These are phyloP conservation scores for Nidula microcarpa DNA, from an alignment of 768 basidiomycete species.

Conservation along the genomic window DNA sequence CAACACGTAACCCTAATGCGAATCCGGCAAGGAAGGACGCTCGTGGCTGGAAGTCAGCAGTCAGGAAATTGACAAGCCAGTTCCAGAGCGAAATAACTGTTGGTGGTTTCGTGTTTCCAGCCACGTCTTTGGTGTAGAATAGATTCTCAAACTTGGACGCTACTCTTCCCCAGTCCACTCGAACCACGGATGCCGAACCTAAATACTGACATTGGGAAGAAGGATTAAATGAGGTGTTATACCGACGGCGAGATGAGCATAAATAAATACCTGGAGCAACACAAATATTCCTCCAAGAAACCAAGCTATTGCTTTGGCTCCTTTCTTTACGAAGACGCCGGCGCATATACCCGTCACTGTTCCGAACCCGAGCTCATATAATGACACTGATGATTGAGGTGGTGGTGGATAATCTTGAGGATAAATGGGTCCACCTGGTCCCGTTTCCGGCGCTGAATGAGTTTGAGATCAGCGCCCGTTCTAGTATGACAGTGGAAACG, in stretches of 20 bases:
- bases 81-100: constrained; percentile 63
- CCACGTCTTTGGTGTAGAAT: constrained; percentile 62
- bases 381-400: constrained; percentile 70
- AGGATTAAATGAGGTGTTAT: neutral
- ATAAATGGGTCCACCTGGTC: constrained; percentile 3
- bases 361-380: constrained; percentile 84
- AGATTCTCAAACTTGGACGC: constrained; percentile 65
- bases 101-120: constrained; percentile 55
- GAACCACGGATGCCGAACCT: constrained; percentile 65
- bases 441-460: neutral
- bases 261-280: constrained; percentile 70
- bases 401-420: constrained; percentile 40
- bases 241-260: neutral
- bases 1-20: constrained; percentile 75
- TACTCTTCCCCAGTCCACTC: constrained; percentile 76
- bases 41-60: constrained; percentile 88
- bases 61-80: constrained; percentile 77
- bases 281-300: constrained; percentile 89
- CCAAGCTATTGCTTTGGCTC: constrained; percentile 81
- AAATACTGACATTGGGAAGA: constrained; percentile 57
- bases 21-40: constrained; percentile 88
- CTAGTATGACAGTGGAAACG: too few relatives aligned
- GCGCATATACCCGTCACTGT: constrained; percentile 86
- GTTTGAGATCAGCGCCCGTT: neutral
- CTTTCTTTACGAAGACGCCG: constrained; percentile 94